Evolutionary conservation across 2,329 filamentous ascomycete genomes (phyloP).

Genomic region (Stachybotrys echinatus): DNA sequence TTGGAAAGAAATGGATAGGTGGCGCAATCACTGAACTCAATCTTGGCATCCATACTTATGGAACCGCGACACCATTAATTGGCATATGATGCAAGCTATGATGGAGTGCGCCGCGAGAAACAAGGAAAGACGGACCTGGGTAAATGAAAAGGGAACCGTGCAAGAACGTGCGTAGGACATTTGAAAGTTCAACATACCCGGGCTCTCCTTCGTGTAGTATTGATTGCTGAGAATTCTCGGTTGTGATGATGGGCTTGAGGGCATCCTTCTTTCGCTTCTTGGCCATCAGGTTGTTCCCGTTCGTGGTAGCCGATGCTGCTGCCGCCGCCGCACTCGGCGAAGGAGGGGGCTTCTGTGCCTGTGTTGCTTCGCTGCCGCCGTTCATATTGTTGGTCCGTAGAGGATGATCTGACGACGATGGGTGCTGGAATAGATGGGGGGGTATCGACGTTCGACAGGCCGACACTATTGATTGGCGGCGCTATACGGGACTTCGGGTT

Average conservation of each 20-base stretch:
- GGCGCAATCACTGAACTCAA: no score
- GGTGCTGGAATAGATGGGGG: not conserved
- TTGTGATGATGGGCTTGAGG: conserved; percentile 72
- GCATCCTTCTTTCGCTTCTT: conserved; percentile 75
- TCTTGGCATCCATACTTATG: not conserved
- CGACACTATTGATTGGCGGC: not conserved
- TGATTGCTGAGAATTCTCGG: conserved; percentile 46
- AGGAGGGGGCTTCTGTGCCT: conserved; percentile 23
- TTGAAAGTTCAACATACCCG: conserved; percentile 21
- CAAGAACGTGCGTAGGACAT: not conserved
- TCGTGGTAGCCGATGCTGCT: conserved; percentile 15
- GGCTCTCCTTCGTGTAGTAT: conserved; percentile 19
- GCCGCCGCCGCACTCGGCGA: conserved; percentile 2
- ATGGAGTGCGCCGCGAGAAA: not conserved
- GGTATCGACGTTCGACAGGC: not conserved
- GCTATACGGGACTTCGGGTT: not conserved
- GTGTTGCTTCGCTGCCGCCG: conserved; percentile 19
- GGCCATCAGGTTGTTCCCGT: conserved; percentile 22
- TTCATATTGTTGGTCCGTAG: conserved; percentile 15
- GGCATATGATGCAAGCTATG: no score
- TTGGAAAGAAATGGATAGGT: no score
- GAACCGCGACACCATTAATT: no score
- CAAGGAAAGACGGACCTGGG: not conserved
- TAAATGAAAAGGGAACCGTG: not conserved
- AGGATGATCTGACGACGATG: not conserved